phyloP scores from a whole-genome alignment of 768 basidiomycete species.

The Podaxis carcinomalis region DNA sequence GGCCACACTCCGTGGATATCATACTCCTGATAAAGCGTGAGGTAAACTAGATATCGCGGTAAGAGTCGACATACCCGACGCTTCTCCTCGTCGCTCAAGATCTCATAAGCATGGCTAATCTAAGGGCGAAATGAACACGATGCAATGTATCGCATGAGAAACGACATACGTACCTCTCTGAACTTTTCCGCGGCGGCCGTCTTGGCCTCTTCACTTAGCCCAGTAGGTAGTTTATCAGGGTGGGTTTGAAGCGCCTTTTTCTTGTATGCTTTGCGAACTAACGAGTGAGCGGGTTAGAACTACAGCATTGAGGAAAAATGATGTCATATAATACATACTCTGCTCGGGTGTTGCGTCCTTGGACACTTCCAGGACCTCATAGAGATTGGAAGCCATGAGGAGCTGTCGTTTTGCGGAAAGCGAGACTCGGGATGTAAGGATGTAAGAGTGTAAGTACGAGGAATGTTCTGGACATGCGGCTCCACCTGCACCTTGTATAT shows the following conservation, averaged over 20 bases:
- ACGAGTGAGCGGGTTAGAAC: neutral
- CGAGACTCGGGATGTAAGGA: slow-evolving; percentile 10
- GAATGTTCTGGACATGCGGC: slow-evolving; percentile 30
- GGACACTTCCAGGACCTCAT: slow-evolving; percentile 55
- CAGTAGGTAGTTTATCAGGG: slow-evolving; percentile 64
- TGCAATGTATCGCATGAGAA: neutral
- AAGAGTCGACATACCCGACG: slow-evolving; percentile 39
- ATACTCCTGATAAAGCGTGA: slow-evolving; percentile 42
- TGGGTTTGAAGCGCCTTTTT: slow-evolving; percentile 67
- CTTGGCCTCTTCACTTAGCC: slow-evolving; percentile 46
- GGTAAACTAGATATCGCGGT: neutral
- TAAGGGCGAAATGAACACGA: slow-evolving; percentile 18
- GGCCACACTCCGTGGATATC: slow-evolving; percentile 76
- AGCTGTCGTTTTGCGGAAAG: slow-evolving; percentile 2
- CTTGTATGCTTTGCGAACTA: slow-evolving; percentile 55
- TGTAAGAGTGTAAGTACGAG: slow-evolving; percentile 11
- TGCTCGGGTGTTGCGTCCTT: slow-evolving; percentile 57
- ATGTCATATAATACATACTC: slow-evolving; percentile 38
- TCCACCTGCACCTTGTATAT: neutral
- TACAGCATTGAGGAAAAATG: neutral
- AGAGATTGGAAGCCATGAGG: slow-evolving; percentile 54
- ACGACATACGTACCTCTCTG: slow-evolving; percentile 27
- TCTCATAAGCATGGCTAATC: slow-evolving; percentile 79
- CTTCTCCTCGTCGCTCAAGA: slow-evolving; percentile 58
- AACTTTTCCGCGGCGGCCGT: slow-evolving; percentile 55